phyloP scores from a whole-genome alignment of 345 rosid genomes.

The Xanthoceras sorbifolium region DNA sequence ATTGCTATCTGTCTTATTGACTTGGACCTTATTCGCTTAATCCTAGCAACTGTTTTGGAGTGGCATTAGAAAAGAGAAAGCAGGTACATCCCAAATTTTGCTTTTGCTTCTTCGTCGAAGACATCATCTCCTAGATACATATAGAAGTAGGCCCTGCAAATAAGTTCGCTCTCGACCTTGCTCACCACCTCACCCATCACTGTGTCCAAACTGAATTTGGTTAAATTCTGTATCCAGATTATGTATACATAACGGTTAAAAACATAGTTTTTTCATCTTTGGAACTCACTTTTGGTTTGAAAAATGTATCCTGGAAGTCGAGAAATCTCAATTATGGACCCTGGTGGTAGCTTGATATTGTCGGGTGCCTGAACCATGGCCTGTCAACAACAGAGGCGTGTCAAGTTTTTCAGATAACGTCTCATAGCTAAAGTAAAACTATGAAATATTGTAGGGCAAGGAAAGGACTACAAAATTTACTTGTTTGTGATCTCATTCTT shows the following conservation, averaged over 20 bases:
- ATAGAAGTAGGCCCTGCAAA: constrained; percentile 52
- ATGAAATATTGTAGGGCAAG: not conserved
- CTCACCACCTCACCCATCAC: constrained; percentile 47
- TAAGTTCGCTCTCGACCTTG: constrained; percentile 51
- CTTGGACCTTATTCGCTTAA: constrained; percentile 22
- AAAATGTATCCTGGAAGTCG: constrained; percentile 47
- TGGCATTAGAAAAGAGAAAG: constrained; percentile 44
- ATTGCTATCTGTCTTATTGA: constrained; percentile 17
- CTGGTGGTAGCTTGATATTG: constrained; percentile 41
- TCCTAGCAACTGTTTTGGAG: constrained; percentile 4
- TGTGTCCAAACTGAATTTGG: constrained; percentile 25
- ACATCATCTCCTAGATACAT: constrained; percentile 54
- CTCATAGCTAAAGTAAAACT: not conserved
- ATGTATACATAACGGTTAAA: not conserved
- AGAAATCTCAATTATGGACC: constrained; percentile 50
- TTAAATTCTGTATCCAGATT: not conserved
- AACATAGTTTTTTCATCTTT: not conserved
- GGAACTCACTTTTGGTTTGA: constrained; percentile 36
- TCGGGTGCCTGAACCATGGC: constrained; percentile 48
- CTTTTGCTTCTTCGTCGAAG: constrained; percentile 51
- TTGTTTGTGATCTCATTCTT: constrained; percentile 43
- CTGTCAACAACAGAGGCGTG: constrained; percentile 21
- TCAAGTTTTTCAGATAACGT: not conserved
- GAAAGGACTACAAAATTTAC: constrained; percentile 9
- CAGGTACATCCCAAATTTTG: constrained; percentile 44